phyloP scores from a whole-genome alignment of 768 basidiomycete genomes.

The Rhizopogon salebrosus region DNA sequence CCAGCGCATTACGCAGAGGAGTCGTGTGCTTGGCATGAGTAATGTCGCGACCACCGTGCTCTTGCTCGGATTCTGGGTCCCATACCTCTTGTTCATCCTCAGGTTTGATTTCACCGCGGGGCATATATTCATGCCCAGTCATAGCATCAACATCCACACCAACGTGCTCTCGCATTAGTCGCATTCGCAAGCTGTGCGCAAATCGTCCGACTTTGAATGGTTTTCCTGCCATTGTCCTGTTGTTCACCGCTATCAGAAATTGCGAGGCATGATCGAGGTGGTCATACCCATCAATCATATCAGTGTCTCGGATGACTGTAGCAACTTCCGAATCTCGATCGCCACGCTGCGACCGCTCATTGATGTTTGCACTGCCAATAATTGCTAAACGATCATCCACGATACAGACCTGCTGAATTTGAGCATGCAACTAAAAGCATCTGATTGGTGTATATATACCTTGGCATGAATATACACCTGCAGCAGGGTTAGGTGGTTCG shows the following conservation, averaged over 20 bases:
- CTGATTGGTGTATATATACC: conserved; percentile 24
- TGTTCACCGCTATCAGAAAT: conserved; percentile 2
- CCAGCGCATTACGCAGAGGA: conserved; percentile 27
- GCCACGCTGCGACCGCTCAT: conserved; percentile 92
- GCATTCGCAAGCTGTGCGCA: conserved; percentile 87
- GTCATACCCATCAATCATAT: conserved; percentile 85
- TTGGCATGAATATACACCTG: conserved; percentile 90
- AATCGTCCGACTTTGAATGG: conserved; percentile 96
- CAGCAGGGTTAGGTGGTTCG: conserved; percentile 5
- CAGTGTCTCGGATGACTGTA: conserved; percentile 90
- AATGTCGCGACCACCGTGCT: conserved; percentile 36
- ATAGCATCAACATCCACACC: conserved; percentile 92
- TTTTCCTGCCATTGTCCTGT: conserved; percentile 87
- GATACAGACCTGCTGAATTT: conserved; percentile 43
- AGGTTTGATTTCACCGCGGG: conserved; percentile 42
- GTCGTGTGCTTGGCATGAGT: conserved; percentile 35
- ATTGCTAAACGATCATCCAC: conserved; percentile 94
- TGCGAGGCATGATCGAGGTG: neutral
- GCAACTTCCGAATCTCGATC: conserved; percentile 97
- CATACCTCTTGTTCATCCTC: conserved; percentile 54
- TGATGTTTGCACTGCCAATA: conserved; percentile 96
- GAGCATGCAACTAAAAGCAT: neutral
- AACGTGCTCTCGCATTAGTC: conserved; percentile 95
- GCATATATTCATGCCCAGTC: conserved; percentile 68
- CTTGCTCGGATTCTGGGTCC: conserved; percentile 74